Evolutionary conservation across 2,329 filamentous ascomycete species (phyloP), one percentile per base, ranked within the genome.

Genomic region (Biscogniauxia sp.): DNA sequence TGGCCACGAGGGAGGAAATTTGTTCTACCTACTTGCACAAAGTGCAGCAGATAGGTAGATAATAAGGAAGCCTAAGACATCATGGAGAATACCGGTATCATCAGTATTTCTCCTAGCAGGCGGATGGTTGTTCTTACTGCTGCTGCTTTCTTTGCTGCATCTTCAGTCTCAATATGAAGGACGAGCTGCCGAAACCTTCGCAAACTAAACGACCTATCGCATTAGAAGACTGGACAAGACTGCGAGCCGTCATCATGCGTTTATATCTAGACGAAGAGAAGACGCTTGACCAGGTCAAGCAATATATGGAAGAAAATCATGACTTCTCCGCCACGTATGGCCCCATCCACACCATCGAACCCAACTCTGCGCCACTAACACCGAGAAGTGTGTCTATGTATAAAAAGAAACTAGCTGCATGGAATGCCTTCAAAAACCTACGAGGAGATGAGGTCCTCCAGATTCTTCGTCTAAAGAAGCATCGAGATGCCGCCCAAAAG

Each of bases 261-360:
- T 58, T 72, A 13, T 72, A 72, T 58, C 65, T 72, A 32, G 68
- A 72, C 25, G 65, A 72, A 54, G 69, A 71, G n/a, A 70, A 70
- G 58, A 70, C 69, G 15, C 61, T 72, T 15, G 69, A 70, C 51
- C 69, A 72, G 37, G 69, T 72, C 25, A 68, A 65, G 55, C 61
- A 64, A 13, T 56, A 69, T 56, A 70, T 72, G 69, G 70, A 70
- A 54, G 63, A 68, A 32, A 61, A 70, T 9, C 62, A 70, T 65
- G 65, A 67, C 19, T 72, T 72, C 28, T 59, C 66, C 23, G 68
- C 70, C 32, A 70, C 69, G 70, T 72, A 71, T 63, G 68, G 20
- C 26, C 26, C 37, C 52, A n/a, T 23, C 9, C 23, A 52, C 17
- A 50, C 26, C 15, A 28, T 6, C 15, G 25, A 19, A 25, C 45